These are phyloP conservation scores for Talaromyces liani DNA, from an alignment of 495 filamentous ascomycete genomes.

Conservation along the genomic window DNA sequence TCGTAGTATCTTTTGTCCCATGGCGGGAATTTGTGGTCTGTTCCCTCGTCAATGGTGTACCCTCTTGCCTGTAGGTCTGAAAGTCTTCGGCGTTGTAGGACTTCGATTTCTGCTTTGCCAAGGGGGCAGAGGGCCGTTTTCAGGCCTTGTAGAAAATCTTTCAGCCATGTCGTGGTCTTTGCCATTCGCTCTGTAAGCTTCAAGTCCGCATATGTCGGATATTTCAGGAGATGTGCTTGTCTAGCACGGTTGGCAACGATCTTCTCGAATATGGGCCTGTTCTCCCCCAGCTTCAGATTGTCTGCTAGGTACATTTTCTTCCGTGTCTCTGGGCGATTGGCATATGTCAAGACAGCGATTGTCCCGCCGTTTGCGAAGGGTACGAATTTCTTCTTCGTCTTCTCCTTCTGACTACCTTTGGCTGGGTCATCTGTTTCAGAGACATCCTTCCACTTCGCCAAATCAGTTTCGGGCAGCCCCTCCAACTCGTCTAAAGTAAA, in stretches of 20 bases:
- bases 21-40: background rate
- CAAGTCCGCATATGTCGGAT: background rate
- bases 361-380: background rate
- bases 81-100: background rate
- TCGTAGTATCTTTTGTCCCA: background rate
- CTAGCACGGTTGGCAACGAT: background rate
- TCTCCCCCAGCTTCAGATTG: background rate
- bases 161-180: background rate
- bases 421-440: background rate
- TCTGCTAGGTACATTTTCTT: background rate
- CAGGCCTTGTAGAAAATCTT: background rate
- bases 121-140: background rate
- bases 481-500: background rate
- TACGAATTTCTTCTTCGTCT: background rate
- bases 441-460: background rate
- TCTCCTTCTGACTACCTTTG: background rate
- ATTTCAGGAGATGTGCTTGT: background rate
- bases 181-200: background rate
- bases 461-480: background rate
- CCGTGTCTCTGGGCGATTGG: background rate
- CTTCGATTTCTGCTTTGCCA: background rate
- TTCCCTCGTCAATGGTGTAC: background rate
- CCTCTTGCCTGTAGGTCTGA: background rate
- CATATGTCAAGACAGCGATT: background rate
- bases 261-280: background rate